A percentile compares a stretch with the other conserved stretches of the same genome.
These are phyloP conservation scores for Apophysomyces variabilis DNA, from an alignment of 371 early-diverging fungal genomes.

Conservation along the genomic window DNA sequence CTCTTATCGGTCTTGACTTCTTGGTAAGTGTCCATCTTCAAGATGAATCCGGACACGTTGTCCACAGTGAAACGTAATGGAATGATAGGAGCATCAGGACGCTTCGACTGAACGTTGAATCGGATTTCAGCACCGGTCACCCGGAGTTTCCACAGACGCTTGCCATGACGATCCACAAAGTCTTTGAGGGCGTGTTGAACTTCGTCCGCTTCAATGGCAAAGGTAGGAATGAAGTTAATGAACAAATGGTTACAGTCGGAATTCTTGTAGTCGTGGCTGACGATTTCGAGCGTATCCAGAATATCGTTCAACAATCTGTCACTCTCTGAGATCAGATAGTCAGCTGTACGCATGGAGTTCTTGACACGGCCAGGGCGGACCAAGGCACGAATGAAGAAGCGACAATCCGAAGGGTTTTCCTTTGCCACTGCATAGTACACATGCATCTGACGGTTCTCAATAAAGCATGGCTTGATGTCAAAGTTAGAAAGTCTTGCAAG, in stretches of 20 bases:
- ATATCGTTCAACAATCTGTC: slow-evolving; percentile 92
- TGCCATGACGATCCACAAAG: slow-evolving; percentile 93
- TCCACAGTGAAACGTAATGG: slow-evolving; percentile 92
- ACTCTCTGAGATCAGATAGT: slow-evolving; percentile 93
- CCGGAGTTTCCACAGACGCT: slow-evolving; percentile 93
- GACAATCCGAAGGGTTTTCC: slow-evolving; percentile 90
- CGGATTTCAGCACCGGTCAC: slow-evolving; percentile 95
- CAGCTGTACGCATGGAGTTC: slow-evolving; percentile 83
- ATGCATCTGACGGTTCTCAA: slow-evolving; percentile 92
- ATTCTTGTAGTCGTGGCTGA: slow-evolving; percentile 86
- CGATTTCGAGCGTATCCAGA: slow-evolving; percentile 93
- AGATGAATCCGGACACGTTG: slow-evolving; percentile 91
- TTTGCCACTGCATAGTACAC: slow-evolving; percentile 96
- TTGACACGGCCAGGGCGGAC: slow-evolving; percentile 90
- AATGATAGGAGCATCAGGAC: slow-evolving; percentile 67
- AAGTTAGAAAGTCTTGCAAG: slow-evolving; percentile 92
- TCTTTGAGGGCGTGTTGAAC: slow-evolving; percentile 87
- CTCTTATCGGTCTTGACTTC: slow-evolving; percentile 81
- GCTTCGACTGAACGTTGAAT: slow-evolving; percentile 82
- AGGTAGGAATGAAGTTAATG: slow-evolving; percentile 96
- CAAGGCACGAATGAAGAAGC: slow-evolving; percentile 97
- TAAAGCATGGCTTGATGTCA: slow-evolving; percentile 93
- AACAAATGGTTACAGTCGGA: slow-evolving; percentile 98
- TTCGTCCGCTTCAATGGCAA: slow-evolving; percentile 84
- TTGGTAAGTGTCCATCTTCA: slow-evolving; percentile 90